Evolutionary conservation across 352 stramenopile species (phyloP).

Genomic region (Hyphochytrium catenoides): DNA sequence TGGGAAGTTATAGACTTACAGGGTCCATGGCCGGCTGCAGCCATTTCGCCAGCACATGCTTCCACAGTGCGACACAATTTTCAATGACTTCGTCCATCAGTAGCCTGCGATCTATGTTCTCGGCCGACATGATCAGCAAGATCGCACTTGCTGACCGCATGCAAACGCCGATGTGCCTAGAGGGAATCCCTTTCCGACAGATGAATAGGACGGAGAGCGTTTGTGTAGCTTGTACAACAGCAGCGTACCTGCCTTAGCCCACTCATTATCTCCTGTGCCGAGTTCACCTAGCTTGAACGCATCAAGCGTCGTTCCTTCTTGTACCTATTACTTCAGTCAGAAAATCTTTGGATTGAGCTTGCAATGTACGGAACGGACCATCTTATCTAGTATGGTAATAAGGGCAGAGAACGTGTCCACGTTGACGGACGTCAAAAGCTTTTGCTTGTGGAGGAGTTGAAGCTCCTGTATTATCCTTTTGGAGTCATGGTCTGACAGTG

Average conservation of each 20-base stretch:
- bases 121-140: conserved; percentile 36
- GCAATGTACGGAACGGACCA: conserved; percentile 16
- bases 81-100: conserved; percentile 57
- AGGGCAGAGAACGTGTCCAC: conserved; percentile 24
- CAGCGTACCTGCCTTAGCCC: too few species aligned
- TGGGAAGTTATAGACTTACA: too few species aligned
- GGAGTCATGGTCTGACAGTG: too few species aligned
- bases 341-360: too few species aligned
- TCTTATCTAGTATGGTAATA: conserved; percentile 23
- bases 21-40: too few species aligned
- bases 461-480: conserved; percentile 32
- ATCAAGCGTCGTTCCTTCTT: conserved; percentile 9
- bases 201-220: conserved; percentile 1
- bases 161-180: conserved; percentile 15
- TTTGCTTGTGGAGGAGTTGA: conserved; percentile 31
- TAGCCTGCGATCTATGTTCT: conserved; percentile 30
- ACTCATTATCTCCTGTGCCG: conserved; percentile 14
- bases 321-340: conserved; percentile 1
- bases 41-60: conserved; percentile 16
- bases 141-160: conserved; percentile 41
- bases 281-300: conserved; percentile 4
- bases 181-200: conserved; percentile 1
- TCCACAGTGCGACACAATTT: conserved; percentile 36
- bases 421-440: conserved; percentile 26
- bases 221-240: conserved; percentile 13